phyloP scores from a whole-genome alignment of 139 green algal species.

The Edaphochlamys debaryana region DNA sequence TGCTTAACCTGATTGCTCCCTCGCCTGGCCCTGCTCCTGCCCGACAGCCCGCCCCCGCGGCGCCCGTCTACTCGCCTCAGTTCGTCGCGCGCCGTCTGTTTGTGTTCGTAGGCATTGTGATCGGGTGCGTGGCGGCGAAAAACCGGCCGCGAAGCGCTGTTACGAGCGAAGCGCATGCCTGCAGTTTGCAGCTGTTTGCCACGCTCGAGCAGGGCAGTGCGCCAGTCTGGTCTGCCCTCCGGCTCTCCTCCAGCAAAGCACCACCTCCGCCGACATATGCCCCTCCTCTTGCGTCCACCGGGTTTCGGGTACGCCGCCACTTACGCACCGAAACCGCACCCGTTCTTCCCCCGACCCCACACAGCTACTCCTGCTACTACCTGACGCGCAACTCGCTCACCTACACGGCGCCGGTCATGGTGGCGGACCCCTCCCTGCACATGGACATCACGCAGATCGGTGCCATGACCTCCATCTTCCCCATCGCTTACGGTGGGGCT shows the following conservation, averaged over 20 bases:
- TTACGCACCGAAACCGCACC: no score
- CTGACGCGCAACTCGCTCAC: constrained; percentile 94
- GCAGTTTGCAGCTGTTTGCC: no score
- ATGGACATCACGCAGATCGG: constrained; percentile 92
- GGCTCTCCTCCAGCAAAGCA: no score
- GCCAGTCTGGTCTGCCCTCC: no score
- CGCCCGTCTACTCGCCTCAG: constrained; percentile 56
- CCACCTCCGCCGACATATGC: no score
- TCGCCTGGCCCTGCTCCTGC: not conserved
- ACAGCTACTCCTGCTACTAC: constrained; percentile 90
- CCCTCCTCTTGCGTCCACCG: no score
- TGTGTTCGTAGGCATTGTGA: constrained; percentile 84
- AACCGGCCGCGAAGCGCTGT: not conserved
- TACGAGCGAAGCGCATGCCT: not conserved
- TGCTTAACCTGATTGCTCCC: no score
- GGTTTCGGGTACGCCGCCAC: no score
- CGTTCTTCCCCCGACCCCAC: not conserved
- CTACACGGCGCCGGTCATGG: constrained; percentile 93
- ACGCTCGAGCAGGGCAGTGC: no score
- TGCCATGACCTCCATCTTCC: constrained; percentile 94
- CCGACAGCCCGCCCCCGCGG: not conserved
- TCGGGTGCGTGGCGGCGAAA: constrained; percentile 59
- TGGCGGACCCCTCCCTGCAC: constrained; percentile 80
- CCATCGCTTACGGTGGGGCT: constrained; percentile 72
- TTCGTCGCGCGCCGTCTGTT: constrained; percentile 76